These are phyloP conservation scores for Nannizziopsis arthrosporioides DNA, from an alignment of 2,329 filamentous ascomycete species.

Conservation along the genomic window DNA sequence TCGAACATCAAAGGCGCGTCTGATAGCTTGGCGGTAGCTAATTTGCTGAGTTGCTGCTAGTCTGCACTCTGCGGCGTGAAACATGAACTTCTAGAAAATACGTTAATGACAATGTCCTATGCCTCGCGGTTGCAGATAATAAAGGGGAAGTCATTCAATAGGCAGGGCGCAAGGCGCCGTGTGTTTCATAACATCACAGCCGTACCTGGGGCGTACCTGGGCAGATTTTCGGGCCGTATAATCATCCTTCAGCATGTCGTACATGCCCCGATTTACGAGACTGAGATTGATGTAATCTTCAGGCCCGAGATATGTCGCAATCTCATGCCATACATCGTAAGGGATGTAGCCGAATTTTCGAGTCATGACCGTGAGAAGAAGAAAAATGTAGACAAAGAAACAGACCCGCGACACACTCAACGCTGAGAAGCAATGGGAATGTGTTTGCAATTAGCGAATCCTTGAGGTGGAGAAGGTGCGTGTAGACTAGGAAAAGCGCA, in stretches of 20 bases:
- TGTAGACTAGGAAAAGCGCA: too few relatives aligned
- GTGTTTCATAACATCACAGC: conserved; percentile 4
- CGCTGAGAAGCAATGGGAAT: too few relatives aligned
- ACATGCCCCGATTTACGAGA: conserved; percentile 42
- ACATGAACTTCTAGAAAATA: conserved; percentile 29
- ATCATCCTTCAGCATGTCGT: conserved; percentile 42
- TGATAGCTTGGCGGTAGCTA: conserved; percentile 44
- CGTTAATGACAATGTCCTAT: conserved; percentile 11
- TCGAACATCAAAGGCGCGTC: conserved; percentile 50
- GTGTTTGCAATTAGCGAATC: too few relatives aligned
- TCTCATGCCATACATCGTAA: conserved; percentile 52
- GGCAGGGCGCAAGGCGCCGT: neutral
- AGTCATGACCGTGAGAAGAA: conserved; percentile 6
- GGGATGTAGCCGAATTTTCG: conserved; percentile 41
- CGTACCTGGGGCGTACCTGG: conserved; percentile 37
- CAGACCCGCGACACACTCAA: neutral
- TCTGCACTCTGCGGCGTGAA: conserved; percentile 36
- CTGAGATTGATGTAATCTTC: conserved; percentile 49
- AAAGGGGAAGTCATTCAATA: too few relatives aligned
- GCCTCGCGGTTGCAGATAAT: conserved; percentile 1
- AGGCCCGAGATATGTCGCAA: conserved; percentile 45
- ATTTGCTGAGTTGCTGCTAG: conserved; percentile 27
- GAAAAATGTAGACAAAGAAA: neutral
- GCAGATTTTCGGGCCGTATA: conserved; percentile 48
- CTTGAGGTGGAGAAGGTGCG: too few relatives aligned